Conservation (phyloP, 345 rosid species). For the Sonneratia caseolaris region DNA sequence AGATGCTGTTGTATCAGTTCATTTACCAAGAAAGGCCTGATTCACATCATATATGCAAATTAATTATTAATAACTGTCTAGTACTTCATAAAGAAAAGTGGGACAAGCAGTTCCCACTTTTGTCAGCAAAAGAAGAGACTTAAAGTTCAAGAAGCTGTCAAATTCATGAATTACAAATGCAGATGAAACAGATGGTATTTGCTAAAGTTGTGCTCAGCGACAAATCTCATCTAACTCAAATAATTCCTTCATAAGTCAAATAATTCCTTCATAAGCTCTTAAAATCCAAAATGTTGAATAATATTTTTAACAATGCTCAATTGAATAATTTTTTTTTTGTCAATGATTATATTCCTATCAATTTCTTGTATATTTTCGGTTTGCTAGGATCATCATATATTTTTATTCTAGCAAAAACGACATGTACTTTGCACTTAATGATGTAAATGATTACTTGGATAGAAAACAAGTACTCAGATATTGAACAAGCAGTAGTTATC, state of each 20-base stretch:
- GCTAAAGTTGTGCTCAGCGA: neutral
- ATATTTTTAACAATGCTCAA: neutral
- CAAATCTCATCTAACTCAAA: neutral
- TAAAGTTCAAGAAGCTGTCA: neutral
- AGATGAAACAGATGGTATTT: neutral
- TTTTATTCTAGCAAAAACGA: neutral
- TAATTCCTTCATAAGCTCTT: neutral
- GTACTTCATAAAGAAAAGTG: neutral
- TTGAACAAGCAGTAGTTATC: neutral
- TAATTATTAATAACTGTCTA: neutral
- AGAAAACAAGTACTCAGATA: neutral
- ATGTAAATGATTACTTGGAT: neutral
- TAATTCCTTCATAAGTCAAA: neutral
- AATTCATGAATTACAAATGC: neutral
- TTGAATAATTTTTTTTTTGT: neutral
- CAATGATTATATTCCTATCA: neutral
- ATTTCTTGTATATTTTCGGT: neutral
- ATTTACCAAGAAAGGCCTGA: slow-evolving; percentile 90
- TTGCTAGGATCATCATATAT: neutral
- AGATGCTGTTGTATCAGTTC: slow-evolving; percentile 87
- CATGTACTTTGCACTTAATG: neutral
- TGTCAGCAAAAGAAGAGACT: neutral
- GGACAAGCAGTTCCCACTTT: neutral
- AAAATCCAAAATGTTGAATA: neutral
- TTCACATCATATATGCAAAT: slow-evolving; percentile 13